Base-by-base conservation (phyloP, 192 early-diverging fungal genomes). In the Coemansia sp. region DNA sequence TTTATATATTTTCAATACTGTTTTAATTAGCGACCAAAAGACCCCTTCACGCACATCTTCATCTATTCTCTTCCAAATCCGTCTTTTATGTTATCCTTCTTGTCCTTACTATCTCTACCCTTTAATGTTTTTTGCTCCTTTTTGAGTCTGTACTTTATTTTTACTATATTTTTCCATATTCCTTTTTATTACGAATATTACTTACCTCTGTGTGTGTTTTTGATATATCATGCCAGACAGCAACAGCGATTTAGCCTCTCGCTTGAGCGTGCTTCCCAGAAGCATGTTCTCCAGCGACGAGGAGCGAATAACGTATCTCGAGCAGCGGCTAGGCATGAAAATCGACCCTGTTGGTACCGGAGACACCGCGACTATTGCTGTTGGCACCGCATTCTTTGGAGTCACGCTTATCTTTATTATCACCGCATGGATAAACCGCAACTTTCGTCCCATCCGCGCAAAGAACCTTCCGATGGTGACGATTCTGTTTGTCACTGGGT, bases 401-500 rank as follows among this genome's bases (percentile, higher is more conserved):
- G 48, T 56, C 16, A 71, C 69, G 1, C n/a, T 52, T 37, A 6
- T 48, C 6, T 49, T 71, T 13, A 48, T 71, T 12, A 32, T 26
- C 9, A 19, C 40, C 21, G 69, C 69, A 2, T 64, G 52, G 62
- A 52, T 42, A 6, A 56, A 59, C 13, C 45, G 43, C 21, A 21
- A 45, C 42, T 71, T 52, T 12, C 42, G 69, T 1, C 69, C 69
- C 9, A 64, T 71, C 44, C 68, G 68, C 41, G 68, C 68, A 6
- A 70, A 70, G 40, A 70, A 70, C 32, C 8, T 70, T 52, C 68
- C 61, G 21, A 61, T 70, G 40, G 63, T 53, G 0, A 70, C 68
- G 3, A 53, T 63, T 23, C 19, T 70, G 61, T 70, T 56, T 39
- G 44, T 64, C 18, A 42, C 68, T 5, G 58, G 61, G 13, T 18